phyloP scores from a whole-genome alignment of 495 filamentous ascomycete genomes.

The Cladorrhinum samala region DNA sequence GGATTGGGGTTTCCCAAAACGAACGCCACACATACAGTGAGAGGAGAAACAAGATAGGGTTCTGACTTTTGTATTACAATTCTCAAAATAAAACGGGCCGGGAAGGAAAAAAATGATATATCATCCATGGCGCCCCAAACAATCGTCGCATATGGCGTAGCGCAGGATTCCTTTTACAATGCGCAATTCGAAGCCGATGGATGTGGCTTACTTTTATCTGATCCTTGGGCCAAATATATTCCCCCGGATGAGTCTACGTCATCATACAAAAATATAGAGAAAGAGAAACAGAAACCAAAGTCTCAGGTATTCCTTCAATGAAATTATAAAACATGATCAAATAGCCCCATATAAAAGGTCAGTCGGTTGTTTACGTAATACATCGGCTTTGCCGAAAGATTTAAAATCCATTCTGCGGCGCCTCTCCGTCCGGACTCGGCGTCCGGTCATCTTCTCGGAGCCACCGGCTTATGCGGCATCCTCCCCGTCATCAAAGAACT shows the following conservation, averaged over 20 bases:
- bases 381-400: neutral
- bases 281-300: neutral
- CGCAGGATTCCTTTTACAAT: too few relatives aligned
- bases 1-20: neutral
- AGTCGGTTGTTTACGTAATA: neutral
- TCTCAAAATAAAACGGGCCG: neutral
- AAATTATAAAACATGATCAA: neutral
- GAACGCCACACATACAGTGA: neutral
- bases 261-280: neutral
- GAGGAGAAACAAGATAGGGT: neutral
- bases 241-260: too few relatives aligned
- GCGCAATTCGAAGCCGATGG: too few relatives aligned
- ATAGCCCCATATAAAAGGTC: neutral
- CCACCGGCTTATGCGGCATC: conserved; percentile 4
- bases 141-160: too few relatives aligned
- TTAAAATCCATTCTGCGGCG: neutral
- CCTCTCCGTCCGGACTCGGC: neutral
- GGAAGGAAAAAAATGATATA: neutral
- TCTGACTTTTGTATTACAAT: neutral
- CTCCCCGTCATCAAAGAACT: conserved; percentile 29
- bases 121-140: neutral
- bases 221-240: too few relatives aligned
- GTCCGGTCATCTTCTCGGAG: neutral
- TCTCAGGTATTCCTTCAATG: neutral
- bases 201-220: too few relatives aligned